These are phyloP conservation scores for Fusarium goolgardi DNA, from an alignment of 2,329 filamentous ascomycete species.

Conservation along the genomic window DNA sequence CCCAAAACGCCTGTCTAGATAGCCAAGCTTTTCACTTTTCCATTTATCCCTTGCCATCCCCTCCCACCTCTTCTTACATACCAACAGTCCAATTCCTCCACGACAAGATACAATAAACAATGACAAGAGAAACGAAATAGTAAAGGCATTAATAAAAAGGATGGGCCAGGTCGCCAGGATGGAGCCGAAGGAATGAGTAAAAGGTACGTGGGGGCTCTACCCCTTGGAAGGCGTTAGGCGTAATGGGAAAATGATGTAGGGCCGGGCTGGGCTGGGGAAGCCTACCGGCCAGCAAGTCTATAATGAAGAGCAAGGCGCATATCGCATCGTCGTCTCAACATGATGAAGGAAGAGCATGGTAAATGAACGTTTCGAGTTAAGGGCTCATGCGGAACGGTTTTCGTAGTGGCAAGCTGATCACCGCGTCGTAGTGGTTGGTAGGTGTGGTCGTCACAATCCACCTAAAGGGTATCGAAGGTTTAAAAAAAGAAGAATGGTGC, in stretches of 20 bases:
- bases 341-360: conserved; percentile 38
- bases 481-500: conserved; percentile 45
- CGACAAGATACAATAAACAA: conserved; percentile 39
- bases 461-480: conserved; percentile 52
- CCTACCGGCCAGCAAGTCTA: conserved; percentile 46
- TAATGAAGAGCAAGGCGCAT: conserved; percentile 42
- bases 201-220: conserved; percentile 44
- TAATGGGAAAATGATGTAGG: conserved; percentile 35
- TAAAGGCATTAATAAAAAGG: conserved; percentile 44
- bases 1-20: conserved; percentile 36
- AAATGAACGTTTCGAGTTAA: conserved; percentile 44
- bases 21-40: conserved; percentile 38
- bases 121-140: conserved; percentile 37
- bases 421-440: conserved; percentile 38
- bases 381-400: conserved; percentile 30
- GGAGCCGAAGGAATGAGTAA: conserved; percentile 44
- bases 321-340: conserved; percentile 38
- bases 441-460: conserved; percentile 45
- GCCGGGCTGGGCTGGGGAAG: conserved; percentile 28
- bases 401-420: conserved; percentile 27
- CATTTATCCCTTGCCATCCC: conserved; percentile 31
- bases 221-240: conserved; percentile 44
- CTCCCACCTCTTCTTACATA: conserved; percentile 40
- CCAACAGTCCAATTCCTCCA: conserved; percentile 27
- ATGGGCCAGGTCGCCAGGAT: conserved; percentile 47